Base-by-base conservation (phyloP, 1,284 basidiomycete genomes). In the Coriolopsis trogii region DNA sequence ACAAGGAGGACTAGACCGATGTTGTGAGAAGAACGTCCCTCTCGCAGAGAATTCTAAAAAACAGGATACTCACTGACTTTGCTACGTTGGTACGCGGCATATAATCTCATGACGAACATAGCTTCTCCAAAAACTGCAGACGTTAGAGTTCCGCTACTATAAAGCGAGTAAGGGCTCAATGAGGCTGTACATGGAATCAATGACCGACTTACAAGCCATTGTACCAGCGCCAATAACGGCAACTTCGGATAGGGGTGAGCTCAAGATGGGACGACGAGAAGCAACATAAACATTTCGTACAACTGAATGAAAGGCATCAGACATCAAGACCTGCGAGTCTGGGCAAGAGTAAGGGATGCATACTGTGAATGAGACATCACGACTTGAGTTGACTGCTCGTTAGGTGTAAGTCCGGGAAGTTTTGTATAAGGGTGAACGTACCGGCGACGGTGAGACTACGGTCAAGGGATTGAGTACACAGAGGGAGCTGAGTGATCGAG, bases 81-180 rank as follows among this genome's bases (percentile, higher is more conserved):
- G 12, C 34, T 53, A 2, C 51, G 46, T 18, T 45, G 36, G 30
- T 53, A 53, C 10, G 52, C 43, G 24, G 52, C 52, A 29, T 54
- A 54, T 13, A 54, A n/a, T 30, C 52, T 41, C 43, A 49, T 41
- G 23, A 54, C 13, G 25, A 54, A 49, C 34, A 54, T 46, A 0
- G 47, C 43, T 16, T 54, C 52, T 8, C 52, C 52, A 23, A 49
- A 24, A 9, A 49, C 46, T 3, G 43, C 43, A 16, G 52, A 54
- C 4, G 48, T 37, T 15, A 49, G 23, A 6, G 47, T 46, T n/a
- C 47, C 47, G 25, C 42, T 49, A 43, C 47, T 42, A 10, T 6
- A 3, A 4, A 18, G 4, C 31, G n/a, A 34, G n/a, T n/a, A 34
- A 34, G 30, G 30, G n/a, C n/a, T n/a, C n/a, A n/a, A 34, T n/a